A percentile compares a stretch with the other conserved stretches of the same genome.
These are phyloP conservation scores for Aegilops speltoides DNA, from an alignment of 176 grass and related monocot species.

Conservation along the genomic window DNA sequence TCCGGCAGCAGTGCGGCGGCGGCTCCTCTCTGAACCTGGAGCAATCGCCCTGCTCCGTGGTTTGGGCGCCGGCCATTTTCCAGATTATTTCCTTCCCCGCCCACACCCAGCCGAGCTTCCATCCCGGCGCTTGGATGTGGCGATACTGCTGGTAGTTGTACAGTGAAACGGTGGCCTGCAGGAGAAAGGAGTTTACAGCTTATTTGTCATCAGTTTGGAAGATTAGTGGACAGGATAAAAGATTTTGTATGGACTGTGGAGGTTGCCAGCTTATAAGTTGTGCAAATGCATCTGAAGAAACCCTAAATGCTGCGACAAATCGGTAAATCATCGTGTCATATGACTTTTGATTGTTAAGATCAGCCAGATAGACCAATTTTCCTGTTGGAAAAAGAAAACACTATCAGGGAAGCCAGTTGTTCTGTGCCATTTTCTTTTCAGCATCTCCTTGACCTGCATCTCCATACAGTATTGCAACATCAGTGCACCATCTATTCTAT, in stretches of 20 bases:
- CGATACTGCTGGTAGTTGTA: conserved; percentile 89
- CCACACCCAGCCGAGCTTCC: conserved; percentile 80
- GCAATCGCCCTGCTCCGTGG: conserved; percentile 84
- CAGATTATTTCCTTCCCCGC: conserved; percentile 79
- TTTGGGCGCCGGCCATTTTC: conserved; percentile 63
- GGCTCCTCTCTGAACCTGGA: conserved; percentile 61
- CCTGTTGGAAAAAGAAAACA: neutral
- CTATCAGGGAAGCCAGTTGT: neutral
- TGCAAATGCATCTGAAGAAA: neutral
- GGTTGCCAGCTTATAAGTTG: neutral
- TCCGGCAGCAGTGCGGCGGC: conserved; percentile 77
- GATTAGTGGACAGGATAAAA: neutral
- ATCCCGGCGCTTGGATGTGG: conserved; percentile 72
- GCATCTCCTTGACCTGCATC: neutral
- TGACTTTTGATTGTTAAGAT: neutral
- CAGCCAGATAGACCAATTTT: neutral
- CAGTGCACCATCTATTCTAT: neutral
- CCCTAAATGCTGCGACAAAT: neutral
- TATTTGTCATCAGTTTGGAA: neutral
- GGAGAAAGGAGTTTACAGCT: neutral
- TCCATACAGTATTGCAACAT: neutral
- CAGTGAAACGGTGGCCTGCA: conserved; percentile 65
- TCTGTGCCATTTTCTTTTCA: neutral
- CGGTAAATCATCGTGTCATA: neutral
- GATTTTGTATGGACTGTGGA: neutral